Base-by-base conservation (phyloP, 78 protist species). In the Cavenderia fasciculata region DNA sequence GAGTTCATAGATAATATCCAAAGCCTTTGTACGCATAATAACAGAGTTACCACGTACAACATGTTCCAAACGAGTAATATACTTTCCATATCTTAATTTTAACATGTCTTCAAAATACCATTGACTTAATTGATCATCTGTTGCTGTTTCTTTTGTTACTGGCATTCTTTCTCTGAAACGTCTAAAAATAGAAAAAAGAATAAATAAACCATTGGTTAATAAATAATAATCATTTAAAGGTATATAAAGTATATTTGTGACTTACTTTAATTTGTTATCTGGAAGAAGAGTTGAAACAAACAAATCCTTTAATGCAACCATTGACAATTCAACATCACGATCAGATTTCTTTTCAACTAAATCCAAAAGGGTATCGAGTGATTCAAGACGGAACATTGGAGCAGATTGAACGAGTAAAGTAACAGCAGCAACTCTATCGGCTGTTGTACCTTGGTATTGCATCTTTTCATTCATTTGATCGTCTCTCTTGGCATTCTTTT, bases 61-160 rank as follows among this genome's bases (percentile, higher is more conserved):
- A 5, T n/a, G 40, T 38, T 70, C 86, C 3, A 93, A 57, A 23
- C 33, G 34, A 21, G 46, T 57, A 59, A 93, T 63, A n/a, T 68
- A 86, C 21, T 41, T 31, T 40, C 57, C 29, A 61, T 75, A 85
- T n/a, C 74, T 36, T 25, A 73, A 12, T 34, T 73, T 86, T 43
- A 86, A 33, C 54, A 52, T 12, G 41, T 93, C 96, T 82, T 93
- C 96, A 27, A 78, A 86, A 63, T 36, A 69, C 93, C 93, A 93
- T 68, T 87, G 86, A 25, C 41, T 36, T 11, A 93, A 56, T 34
- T 74, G 75, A 8, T 59, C 62, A 44, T 82, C 66, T 18, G 19
- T 66, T 12, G 27, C 46, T 54, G 61, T 5, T 29, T 69, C 63
- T 33, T 19, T 40, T n/a, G n/a, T 25, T n/a, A 38, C 19, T 59